phyloP scores from a whole-genome alignment of 257 asterid species.

The Ehretia macrophylla region DNA sequence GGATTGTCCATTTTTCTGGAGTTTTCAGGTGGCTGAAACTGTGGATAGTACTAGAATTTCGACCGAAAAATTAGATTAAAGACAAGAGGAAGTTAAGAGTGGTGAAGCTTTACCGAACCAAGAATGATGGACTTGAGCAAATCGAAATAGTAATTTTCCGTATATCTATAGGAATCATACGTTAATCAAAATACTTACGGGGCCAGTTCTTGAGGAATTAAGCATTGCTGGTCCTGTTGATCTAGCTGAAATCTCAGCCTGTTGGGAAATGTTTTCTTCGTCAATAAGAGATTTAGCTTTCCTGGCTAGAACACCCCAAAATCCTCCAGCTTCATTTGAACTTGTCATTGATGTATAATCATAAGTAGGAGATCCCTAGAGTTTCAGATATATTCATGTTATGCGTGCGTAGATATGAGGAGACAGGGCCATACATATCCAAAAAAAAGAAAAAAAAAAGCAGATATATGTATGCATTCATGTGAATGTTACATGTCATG shows the following conservation, averaged over 20 bases:
- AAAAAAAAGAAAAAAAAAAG: too few species aligned
- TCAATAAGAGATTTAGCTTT: conserved; percentile 65
- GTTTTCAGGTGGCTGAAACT: conserved; percentile 18
- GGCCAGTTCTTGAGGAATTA: conserved; percentile 16
- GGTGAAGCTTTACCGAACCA: too few species aligned
- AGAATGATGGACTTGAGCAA: too few species aligned
- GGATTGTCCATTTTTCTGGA: conserved; percentile 49
- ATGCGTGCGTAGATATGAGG: background rate
- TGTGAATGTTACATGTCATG: too few species aligned
- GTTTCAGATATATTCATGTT: background rate
- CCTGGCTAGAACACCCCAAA: conserved; percentile 92
- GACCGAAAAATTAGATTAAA: background rate
- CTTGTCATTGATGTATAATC: conserved; percentile 56
- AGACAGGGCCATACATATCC: too few species aligned
- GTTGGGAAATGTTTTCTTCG: conserved; percentile 18
- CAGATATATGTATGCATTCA: too few species aligned
- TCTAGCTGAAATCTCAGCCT: background rate
- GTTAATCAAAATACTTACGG: too few species aligned
- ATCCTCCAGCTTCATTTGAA: conserved; percentile 63
- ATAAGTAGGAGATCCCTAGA: conserved; percentile 48
- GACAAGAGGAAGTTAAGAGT: background rate
- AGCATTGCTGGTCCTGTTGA: background rate
- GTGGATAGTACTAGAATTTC: conserved; percentile 12
- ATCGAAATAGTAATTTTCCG: too few species aligned
- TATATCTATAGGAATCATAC: too few species aligned